Evolutionary conservation across 768 basidiomycete species (phyloP), one percentile per base, ranked within the genome.

Genomic region (Rhodosporidiobolus sp.): DNA sequence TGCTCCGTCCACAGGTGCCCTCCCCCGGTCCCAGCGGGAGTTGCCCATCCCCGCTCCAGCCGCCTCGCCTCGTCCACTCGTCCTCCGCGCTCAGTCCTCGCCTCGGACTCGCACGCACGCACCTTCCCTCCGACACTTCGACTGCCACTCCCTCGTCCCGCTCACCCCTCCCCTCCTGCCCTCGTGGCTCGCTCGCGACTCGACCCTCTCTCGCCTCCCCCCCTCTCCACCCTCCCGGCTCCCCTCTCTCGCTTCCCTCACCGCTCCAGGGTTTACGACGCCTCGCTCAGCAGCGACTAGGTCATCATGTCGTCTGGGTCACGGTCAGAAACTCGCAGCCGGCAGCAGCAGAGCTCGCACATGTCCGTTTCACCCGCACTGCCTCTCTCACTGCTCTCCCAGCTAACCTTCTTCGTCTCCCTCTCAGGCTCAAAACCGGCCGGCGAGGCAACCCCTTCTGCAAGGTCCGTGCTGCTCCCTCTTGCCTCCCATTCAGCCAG

Each of bases 401-500:
- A 45, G 62, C 38, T 52, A 24, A 52, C 28, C 17, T 5, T 9
- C 19, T 10, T 24, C 24, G 8, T 48, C 24, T 38, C 30, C 19
- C 30, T 24, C 35, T 28, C 55, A 72, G 71, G 71, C 78, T 79
- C 67, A 79, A 79, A 58, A 79, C 78, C 19, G 77, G 77, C 0
- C 71, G 76, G 30, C 52, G 78, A 66, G 78, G 78, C 19, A 78
- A 77, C 45, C 78, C 78, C 0, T 79, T 79, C 70, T 78, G 77
- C 77, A 79, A 79, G 77, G 78, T 79, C 62, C 69, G 78, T 28
- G 38, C 14, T 43, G 38, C 38, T 43, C 38, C 14, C 14, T 20
- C 5, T 10, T 14, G 7, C 12, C 60, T 59, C 26, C 22, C 7
- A 38, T 28, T 16, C 49, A n/a, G 32, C 43, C 26, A 26, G 14